These are phyloP conservation scores for Taphrina communis DNA, from an alignment of 1,139 yeast species.

Conservation along the genomic window DNA sequence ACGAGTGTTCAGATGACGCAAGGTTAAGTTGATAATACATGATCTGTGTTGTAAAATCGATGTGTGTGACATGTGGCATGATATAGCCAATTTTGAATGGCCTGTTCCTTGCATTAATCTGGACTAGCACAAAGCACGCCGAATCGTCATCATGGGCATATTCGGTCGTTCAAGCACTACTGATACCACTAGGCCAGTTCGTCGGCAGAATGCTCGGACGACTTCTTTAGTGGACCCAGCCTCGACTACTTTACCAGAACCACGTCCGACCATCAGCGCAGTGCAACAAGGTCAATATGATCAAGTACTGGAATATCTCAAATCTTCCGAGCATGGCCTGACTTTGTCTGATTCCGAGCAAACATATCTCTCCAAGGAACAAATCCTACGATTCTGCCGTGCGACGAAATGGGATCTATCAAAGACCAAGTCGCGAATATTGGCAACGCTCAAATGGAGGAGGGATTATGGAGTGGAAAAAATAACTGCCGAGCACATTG, in stretches of 20 bases:
- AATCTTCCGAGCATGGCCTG: conserved; percentile 22
- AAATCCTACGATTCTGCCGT: conserved; percentile 80
- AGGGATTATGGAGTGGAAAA: conserved; percentile 82
- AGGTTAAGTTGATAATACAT: too few species aligned
- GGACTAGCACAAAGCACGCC: neutral
- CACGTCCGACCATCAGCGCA: neutral
- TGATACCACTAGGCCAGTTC: neutral
- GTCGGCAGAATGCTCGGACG: conserved; percentile 16
- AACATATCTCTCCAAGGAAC: conserved; percentile 69
- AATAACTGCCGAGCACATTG: conserved; percentile 50
- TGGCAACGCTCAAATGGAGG: conserved; percentile 84
- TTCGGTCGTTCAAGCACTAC: conserved; percentile 5
- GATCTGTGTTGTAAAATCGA: too few species aligned
- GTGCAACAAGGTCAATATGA: conserved; percentile 13
- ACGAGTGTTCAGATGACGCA: conserved; percentile 17
- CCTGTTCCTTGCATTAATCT: neutral
- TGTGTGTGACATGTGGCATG: neutral
- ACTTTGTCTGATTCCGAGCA: conserved; percentile 26
- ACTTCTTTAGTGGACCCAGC: conserved; percentile 10
- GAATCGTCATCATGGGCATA: conserved; percentile 8
- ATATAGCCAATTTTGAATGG: too few species aligned
- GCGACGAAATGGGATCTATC: conserved; percentile 87
- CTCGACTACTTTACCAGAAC: conserved; percentile 1
- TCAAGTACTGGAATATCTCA: conserved; percentile 6
- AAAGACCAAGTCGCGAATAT: conserved; percentile 74